Conservation (phyloP, 805 yeast species). For the Ogataea thermomethanolica region DNA sequence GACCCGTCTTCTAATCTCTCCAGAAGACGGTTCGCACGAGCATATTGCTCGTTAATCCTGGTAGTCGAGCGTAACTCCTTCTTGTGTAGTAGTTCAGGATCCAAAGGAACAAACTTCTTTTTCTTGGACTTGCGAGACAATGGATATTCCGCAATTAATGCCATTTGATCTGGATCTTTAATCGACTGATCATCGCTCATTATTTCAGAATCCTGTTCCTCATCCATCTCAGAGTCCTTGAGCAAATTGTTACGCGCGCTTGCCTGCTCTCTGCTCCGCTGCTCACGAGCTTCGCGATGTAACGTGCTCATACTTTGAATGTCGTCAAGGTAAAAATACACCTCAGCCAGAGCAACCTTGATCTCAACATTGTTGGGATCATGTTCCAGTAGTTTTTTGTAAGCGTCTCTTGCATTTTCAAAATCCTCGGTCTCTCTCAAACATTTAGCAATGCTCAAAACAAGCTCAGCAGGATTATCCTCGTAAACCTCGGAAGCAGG, state of each 20-base stretch:
- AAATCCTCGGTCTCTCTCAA: conserved; percentile 69
- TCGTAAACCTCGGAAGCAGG: conserved; percentile 57
- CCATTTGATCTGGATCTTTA: conserved; percentile 29
- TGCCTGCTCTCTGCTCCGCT: conserved; percentile 33
- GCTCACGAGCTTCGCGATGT: conserved; percentile 50
- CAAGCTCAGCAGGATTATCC: conserved; percentile 48
- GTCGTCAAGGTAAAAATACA: conserved; percentile 64
- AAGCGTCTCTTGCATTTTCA: conserved; percentile 58
- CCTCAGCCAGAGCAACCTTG: conserved; percentile 77
- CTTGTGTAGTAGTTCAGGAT: conserved; percentile 27
- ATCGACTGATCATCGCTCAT: conserved; percentile 18
- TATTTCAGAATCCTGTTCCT: conserved; percentile 19
- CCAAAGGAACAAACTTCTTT: conserved; percentile 20
- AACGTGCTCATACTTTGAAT: conserved; percentile 52
- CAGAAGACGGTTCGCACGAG: conserved; percentile 48
- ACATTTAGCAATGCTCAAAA: conserved; percentile 70
- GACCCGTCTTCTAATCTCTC: conserved; percentile 41
- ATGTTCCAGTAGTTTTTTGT: conserved; percentile 46
- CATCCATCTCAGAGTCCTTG: conserved; percentile 19
- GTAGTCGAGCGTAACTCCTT: conserved; percentile 32
- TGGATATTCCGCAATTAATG: conserved; percentile 33
- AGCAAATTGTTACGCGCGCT: conserved; percentile 26
- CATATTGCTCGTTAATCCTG: conserved; percentile 43
- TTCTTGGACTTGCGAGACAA: conserved; percentile 19
- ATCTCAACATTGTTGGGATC: conserved; percentile 69